Conservation (phyloP, 495 filamentous ascomycete genomes). For the Neurospora sp. region DNA sequence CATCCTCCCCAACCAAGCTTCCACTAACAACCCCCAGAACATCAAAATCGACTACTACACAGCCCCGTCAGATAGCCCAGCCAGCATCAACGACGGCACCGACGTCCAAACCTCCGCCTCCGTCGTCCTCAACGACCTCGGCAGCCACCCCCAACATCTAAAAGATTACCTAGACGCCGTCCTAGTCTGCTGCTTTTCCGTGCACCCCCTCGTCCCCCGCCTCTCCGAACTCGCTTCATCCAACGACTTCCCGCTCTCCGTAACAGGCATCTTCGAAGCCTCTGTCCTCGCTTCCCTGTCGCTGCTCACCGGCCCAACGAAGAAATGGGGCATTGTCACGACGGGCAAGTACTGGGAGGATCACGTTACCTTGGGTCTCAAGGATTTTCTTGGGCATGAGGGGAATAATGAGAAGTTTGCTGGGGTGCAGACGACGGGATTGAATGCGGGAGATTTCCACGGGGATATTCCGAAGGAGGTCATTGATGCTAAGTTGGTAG, state of each 20-base stretch:
- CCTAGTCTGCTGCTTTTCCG: constrained; percentile 81
- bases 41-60: constrained; percentile 42
- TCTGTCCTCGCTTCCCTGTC: constrained; percentile 52
- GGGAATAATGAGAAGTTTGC: constrained; percentile 41
- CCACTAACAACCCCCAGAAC: constrained; percentile 15
- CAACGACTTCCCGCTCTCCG: constrained; percentile 20
- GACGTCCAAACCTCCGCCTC: constrained; percentile 40
- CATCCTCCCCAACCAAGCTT: not conserved
- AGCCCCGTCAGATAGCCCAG: constrained; percentile 27
- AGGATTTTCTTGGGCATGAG: constrained; percentile 36
- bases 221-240: constrained; percentile 31
- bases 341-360: constrained; percentile 77
- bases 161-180: constrained; percentile 58
- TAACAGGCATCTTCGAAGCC: constrained; percentile 85
- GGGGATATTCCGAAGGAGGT: constrained; percentile 49
- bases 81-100: constrained; percentile 56
- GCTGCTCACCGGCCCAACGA: constrained; percentile 21
- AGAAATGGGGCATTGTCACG: constrained; percentile 79
- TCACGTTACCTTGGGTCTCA: constrained; percentile 55
- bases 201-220: constrained; percentile 65
- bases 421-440: constrained; percentile 74
- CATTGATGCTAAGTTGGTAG: constrained; percentile 54
- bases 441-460: constrained; percentile 77
- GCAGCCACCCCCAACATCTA: not conserved
- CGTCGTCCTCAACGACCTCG: constrained; percentile 47